phyloP scores from a whole-genome alignment of 129 eudicot genomes.

The Saposhnikovia divaricata region DNA sequence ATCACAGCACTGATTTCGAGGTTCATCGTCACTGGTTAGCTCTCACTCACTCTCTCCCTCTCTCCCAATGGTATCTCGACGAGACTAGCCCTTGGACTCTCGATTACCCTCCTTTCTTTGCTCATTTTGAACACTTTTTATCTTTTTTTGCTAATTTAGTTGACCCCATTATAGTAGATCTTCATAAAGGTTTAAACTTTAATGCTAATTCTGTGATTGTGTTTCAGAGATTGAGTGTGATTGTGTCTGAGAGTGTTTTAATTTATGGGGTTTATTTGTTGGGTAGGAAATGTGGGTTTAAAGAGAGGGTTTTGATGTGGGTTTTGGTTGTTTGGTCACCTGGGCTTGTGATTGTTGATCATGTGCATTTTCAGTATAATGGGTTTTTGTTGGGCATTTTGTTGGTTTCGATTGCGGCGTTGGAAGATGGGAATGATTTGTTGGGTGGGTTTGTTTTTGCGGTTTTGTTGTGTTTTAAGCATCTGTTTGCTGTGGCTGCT shows the following conservation, averaged over 20 bases:
- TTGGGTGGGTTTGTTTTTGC: constrained; percentile 81
- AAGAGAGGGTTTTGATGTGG: constrained; percentile 52
- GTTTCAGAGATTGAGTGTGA: constrained; percentile 63
- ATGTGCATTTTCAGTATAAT: constrained; percentile 91
- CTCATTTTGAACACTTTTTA: constrained; percentile 55
- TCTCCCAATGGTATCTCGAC: constrained; percentile 70
- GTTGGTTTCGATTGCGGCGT: constrained; percentile 42
- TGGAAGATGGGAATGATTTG: constrained; percentile 75
- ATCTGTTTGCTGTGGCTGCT: constrained; percentile 80
- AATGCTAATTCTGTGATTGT: constrained; percentile 34
- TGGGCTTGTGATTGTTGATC: constrained; percentile 75
- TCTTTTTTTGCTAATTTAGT: constrained; percentile 43
- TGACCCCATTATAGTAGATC: constrained; percentile 66
- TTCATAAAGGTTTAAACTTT: constrained; percentile 56
- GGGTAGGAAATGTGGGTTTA: constrained; percentile 27
- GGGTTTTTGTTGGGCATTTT: constrained; percentile 76
- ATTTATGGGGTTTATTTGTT: constrained; percentile 36
- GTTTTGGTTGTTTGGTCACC: constrained; percentile 75
- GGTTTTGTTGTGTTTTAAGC: constrained; percentile 72
- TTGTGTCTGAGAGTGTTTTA: constrained; percentile 41
- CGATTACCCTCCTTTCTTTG: constrained; percentile 91
- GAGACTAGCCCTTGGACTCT: constrained; percentile 83
- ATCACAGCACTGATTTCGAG: constrained; percentile 89
- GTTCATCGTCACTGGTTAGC: constrained; percentile 96
- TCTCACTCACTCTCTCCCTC: constrained; percentile 65